These are phyloP conservation scores for Pythium grandisporangium DNA, from an alignment of 352 stramenopile species.

Conservation along the genomic window DNA sequence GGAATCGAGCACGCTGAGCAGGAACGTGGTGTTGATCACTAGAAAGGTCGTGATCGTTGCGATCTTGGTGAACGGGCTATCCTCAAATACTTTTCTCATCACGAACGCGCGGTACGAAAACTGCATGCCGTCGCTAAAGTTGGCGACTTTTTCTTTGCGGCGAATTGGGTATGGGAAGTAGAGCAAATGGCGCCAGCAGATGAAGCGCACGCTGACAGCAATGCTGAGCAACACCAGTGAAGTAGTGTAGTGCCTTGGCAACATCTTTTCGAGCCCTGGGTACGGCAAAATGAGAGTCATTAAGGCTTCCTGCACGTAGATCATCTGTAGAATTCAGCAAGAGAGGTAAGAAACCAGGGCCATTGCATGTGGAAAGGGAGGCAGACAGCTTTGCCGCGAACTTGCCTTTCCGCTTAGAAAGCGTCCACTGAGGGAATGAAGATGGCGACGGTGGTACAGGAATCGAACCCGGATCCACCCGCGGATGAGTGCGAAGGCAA, in stretches of 20 bases:
- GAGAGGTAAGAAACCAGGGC: too few species aligned
- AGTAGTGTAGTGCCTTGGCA: constrained; percentile 11
- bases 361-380: too few species aligned
- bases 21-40: constrained; percentile 22
- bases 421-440: too few species aligned
- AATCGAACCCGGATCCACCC: constrained; percentile 17
- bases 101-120: constrained; percentile 64
- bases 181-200: constrained; percentile 43
- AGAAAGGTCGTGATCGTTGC: constrained; percentile 12
- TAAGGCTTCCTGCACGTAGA: constrained; percentile 27
- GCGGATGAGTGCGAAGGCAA: constrained; percentile 9
- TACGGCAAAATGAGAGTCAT: constrained; percentile 37
- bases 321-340: too few species aligned
- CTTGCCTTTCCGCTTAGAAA: too few species aligned
- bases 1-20: constrained; percentile 38
- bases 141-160: constrained; percentile 52
- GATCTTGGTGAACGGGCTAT: constrained; percentile 38
- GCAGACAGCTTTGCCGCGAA: too few species aligned
- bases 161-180: constrained; percentile 67
- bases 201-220: constrained; percentile 24
- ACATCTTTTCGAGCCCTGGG: constrained; percentile 29
- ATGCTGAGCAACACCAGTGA: constrained; percentile 35
- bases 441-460: too few species aligned
- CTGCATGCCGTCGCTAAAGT: constrained; percentile 50
- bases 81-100: constrained; percentile 65